Conservation (phyloP, 768 basidiomycete species). For the Auriscalpium vulgare region DNA sequence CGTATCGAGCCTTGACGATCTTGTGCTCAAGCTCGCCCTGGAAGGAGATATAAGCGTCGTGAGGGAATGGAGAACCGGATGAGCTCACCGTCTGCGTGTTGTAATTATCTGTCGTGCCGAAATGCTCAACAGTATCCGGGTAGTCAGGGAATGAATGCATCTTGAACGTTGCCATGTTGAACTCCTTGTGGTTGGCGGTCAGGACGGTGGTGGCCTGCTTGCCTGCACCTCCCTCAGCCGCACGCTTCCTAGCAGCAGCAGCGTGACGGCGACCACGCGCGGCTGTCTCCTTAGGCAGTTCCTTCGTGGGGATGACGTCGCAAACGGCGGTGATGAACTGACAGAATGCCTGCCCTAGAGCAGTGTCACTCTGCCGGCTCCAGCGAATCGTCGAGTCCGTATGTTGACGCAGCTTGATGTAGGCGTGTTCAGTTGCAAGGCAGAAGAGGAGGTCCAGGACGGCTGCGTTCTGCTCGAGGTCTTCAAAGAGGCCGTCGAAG, state of each 20-base stretch:
- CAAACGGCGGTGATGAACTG: slow-evolving; percentile 21
- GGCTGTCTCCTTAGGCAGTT: slow-evolving; percentile 17
- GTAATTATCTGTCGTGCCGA: slow-evolving; percentile 7
- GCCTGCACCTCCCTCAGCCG: background rate
- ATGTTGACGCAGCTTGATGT: slow-evolving; percentile 27
- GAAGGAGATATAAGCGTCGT: background rate
- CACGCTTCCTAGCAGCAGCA: background rate
- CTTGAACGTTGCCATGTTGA: slow-evolving; percentile 20
- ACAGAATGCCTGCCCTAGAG: slow-evolving; percentile 14
- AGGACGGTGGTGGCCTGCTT: background rate
- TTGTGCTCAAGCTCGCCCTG: slow-evolving; percentile 14
- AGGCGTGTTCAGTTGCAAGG: slow-evolving; percentile 24
- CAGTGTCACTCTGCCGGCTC: slow-evolving; percentile 14
- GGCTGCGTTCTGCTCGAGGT: slow-evolving; percentile 12
- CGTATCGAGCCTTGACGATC: slow-evolving; percentile 2
- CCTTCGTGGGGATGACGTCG: slow-evolving; percentile 16
- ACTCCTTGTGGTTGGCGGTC: slow-evolving; percentile 4
- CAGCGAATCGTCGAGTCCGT: slow-evolving; percentile 17
- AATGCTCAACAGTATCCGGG: background rate
- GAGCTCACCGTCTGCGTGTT: slow-evolving; percentile 9
- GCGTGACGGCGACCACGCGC: background rate
- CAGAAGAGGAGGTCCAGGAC: slow-evolving; percentile 18
- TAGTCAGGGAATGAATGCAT: slow-evolving; percentile 6
- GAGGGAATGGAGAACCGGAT: background rate
- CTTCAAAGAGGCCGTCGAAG: slow-evolving; percentile 24